Conservation (phyloP, 768 basidiomycete species). For the Rhizopogon salebrosus region DNA sequence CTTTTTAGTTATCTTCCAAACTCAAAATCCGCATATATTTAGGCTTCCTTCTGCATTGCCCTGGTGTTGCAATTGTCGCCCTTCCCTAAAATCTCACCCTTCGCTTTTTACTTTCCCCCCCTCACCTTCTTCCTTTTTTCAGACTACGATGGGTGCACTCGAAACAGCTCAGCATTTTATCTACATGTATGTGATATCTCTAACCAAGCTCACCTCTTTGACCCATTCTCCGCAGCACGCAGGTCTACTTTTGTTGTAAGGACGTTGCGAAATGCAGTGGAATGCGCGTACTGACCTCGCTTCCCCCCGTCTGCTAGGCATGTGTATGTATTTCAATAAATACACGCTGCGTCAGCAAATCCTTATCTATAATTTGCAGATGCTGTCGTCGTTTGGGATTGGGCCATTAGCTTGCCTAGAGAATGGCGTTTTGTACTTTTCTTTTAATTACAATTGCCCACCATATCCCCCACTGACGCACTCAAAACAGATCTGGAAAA, state of each 20-base stretch:
- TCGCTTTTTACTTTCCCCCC: slow-evolving; percentile 6
- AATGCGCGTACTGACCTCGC: slow-evolving; percentile 24
- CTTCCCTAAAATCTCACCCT: slow-evolving; percentile 5
- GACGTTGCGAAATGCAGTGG: slow-evolving; percentile 2
- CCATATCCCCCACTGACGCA: neutral
- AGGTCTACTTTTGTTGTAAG: slow-evolving; percentile 85
- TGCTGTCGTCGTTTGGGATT: slow-evolving; percentile 81
- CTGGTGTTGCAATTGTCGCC: slow-evolving; percentile 7
- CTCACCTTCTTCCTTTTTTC: slow-evolving; percentile 16
- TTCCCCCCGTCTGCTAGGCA: slow-evolving; percentile 41
- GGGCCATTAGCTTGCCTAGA: slow-evolving; percentile 72
- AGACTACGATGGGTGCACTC: slow-evolving; percentile 35
- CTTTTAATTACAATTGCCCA: slow-evolving; percentile 1
- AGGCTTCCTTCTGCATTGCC: slow-evolving; percentile 20
- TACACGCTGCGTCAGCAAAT: slow-evolving; percentile 13
- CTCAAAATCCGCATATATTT: slow-evolving; percentile 6
- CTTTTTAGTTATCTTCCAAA: slow-evolving; percentile 18
- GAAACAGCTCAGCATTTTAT: slow-evolving; percentile 70
- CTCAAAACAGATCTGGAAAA: slow-evolving; percentile 65
- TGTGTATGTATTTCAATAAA: slow-evolving; percentile 47
- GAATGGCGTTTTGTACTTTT: slow-evolving; percentile 69
- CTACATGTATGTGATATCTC: slow-evolving; percentile 46
- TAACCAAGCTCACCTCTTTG: neutral
- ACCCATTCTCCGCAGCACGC: slow-evolving; percentile 33
- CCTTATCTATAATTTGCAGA: slow-evolving; percentile 36